These are phyloP conservation scores for Globisporangium alternatum DNA, from an alignment of 352 stramenopile species.

Conservation along the genomic window DNA sequence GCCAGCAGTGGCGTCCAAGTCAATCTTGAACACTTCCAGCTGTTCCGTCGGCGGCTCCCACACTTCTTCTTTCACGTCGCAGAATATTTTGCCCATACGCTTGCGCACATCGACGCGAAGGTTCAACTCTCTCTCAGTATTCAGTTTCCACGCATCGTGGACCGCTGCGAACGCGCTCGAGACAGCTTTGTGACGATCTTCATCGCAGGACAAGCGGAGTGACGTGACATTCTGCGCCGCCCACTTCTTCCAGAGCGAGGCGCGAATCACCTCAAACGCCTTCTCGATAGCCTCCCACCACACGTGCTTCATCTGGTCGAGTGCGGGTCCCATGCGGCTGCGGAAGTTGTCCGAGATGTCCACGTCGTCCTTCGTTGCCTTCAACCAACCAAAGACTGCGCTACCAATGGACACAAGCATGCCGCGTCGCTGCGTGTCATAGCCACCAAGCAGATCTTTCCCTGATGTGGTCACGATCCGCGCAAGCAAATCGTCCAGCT, in stretches of 20 bases:
- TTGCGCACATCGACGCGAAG: background rate
- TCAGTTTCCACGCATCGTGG: background rate
- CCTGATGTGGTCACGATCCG: conserved; percentile 2
- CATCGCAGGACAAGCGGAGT: conserved; percentile 6
- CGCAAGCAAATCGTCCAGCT: conserved; percentile 8
- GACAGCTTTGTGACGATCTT: conserved; percentile 1
- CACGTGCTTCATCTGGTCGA: conserved; percentile 21
- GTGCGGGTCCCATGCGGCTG: conserved; percentile 9
- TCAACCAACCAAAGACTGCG: background rate
- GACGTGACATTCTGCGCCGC: background rate
- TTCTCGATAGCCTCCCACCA: conserved; percentile 32
- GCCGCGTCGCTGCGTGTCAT: background rate
- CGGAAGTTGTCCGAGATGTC: conserved; percentile 14
- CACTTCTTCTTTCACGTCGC: conserved; percentile 11
- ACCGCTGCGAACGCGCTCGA: conserved; percentile 2
- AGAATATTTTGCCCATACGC: background rate
- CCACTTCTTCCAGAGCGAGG: background rate
- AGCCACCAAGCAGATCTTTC: background rate
- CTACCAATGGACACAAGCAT: background rate
- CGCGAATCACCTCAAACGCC: conserved; percentile 19
- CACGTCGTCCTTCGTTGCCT: background rate
- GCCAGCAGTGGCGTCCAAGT: background rate
- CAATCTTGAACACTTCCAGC: conserved; percentile 18
- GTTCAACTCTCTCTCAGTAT: background rate
- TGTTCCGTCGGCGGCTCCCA: conserved; percentile 15